Percentiles rank a stretch among this genome's conserved stretches.
phyloP scores from a whole-genome alignment of 1,284 basidiomycete genomes.

The Fomitiporia mediterranea region DNA sequence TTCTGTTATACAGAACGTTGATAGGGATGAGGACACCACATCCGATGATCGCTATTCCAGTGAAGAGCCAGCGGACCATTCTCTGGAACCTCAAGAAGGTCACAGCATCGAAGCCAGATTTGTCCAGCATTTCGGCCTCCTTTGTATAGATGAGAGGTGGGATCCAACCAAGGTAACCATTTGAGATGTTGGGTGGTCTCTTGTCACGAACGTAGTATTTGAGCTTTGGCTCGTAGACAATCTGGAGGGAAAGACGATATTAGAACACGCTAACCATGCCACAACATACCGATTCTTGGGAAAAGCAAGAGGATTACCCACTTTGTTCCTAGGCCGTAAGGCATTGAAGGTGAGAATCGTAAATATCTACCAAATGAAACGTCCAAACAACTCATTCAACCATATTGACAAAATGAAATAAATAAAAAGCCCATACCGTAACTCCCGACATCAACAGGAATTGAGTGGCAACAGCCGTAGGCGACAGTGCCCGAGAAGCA shows the following conservation, averaged over 20 bases:
- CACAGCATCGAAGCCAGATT: conserved; percentile 91
- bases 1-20: conserved; percentile 70
- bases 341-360: conserved; percentile 60
- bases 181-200: conserved; percentile 74
- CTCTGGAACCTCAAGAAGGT: conserved; percentile 90
- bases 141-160: conserved; percentile 80
- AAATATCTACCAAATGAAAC: conserved; percentile 30
- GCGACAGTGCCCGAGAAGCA: conserved; percentile 49
- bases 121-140: conserved; percentile 85
- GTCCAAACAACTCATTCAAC: not conserved
- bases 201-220: conserved; percentile 86
- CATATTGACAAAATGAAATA: not conserved
- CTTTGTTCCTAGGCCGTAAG: conserved; percentile 61
- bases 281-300: no score
- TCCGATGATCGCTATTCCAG: conserved; percentile 58
- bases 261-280: no score
- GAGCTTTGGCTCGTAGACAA: conserved; percentile 83
- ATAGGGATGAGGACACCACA: conserved; percentile 79
- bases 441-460: conserved; percentile 66
- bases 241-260: conserved; percentile 37
- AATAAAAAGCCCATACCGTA: conserved; percentile 49
- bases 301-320: no score
- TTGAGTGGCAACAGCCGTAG: conserved; percentile 80
- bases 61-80: conserved; percentile 80
- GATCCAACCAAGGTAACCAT: conserved; percentile 84